Conservation (phyloP, 441 rosid species). For the Populus hybrid region DNA sequence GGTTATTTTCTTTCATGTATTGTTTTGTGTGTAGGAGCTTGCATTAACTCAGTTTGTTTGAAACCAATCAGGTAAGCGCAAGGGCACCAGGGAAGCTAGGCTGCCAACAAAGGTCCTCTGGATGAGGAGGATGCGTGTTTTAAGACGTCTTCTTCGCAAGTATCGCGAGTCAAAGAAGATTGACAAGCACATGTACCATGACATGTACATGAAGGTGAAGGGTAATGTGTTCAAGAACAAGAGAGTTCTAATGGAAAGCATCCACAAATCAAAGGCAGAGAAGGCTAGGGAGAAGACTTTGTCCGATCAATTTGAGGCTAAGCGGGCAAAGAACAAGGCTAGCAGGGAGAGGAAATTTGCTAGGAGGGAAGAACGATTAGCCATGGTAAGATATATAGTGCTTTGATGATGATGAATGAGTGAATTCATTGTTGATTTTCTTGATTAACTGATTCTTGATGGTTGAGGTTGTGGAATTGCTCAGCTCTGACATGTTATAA, state of each 20-base stretch:
- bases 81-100: constrained; percentile 88
- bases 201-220: constrained; percentile 88
- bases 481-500: not conserved
- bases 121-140: constrained; percentile 85
- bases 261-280: constrained; percentile 83
- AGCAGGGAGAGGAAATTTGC: constrained; percentile 77
- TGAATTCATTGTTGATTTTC: not conserved
- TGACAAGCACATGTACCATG: constrained; percentile 86
- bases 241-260: constrained; percentile 80
- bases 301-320: constrained; percentile 84
- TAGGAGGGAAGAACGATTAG: constrained; percentile 62
- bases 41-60: not conserved
- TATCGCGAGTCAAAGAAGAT: constrained; percentile 67
- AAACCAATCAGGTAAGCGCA: constrained; percentile 60
- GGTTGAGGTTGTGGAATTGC: not conserved
- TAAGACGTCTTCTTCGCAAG: constrained; percentile 65
- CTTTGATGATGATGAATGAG: not conserved
- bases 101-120: constrained; percentile 73
- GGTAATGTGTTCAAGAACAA: constrained; percentile 88
- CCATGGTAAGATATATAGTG: constrained; percentile 26
- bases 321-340: constrained; percentile 84
- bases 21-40: not conserved
- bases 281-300: constrained; percentile 80
- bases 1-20: not conserved
- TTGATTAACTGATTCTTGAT: not conserved